phyloP scores from a whole-genome alignment of 306 rosid genomes.

The Carpinus viminea region DNA sequence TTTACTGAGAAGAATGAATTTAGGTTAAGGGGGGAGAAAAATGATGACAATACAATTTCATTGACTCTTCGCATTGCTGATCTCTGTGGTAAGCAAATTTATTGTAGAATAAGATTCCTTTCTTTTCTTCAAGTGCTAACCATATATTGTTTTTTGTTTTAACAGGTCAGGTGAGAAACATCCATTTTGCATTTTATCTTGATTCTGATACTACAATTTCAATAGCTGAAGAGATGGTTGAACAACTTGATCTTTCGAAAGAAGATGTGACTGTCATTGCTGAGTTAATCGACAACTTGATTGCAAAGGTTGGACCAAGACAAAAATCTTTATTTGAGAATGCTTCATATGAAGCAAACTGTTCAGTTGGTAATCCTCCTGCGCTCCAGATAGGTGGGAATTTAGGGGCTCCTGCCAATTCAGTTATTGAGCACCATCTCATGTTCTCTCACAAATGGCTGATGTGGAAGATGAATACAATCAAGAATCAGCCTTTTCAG shows the following conservation, averaged over 20 bases:
- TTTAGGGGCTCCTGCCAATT: conserved; percentile 23
- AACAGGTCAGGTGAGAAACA: conserved; percentile 70
- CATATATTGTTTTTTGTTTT: conserved; percentile 15
- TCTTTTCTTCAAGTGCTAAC: neutral
- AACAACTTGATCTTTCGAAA: conserved; percentile 58
- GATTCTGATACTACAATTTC: conserved; percentile 75
- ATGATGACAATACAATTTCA: conserved; percentile 42
- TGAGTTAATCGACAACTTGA: conserved; percentile 62
- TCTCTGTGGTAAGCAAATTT: conserved; percentile 51
- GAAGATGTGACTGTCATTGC: conserved; percentile 65
- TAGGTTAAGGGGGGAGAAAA: conserved; percentile 62
- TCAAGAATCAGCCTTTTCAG: conserved; percentile 49
- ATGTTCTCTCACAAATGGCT: conserved; percentile 26
- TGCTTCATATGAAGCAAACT: conserved; percentile 34
- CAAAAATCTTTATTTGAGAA: conserved; percentile 49
- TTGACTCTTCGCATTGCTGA: conserved; percentile 63
- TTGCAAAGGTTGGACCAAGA: conserved; percentile 50
- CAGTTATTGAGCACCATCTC: conserved; percentile 25
- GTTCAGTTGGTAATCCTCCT: conserved; percentile 24
- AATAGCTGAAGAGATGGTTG: conserved; percentile 93
- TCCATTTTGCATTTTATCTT: conserved; percentile 75
- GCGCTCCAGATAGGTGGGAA: conserved; percentile 31
- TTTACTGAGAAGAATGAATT: conserved; percentile 51
- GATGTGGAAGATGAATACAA: conserved; percentile 50
- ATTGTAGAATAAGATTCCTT: neutral